These are phyloP conservation scores for Fusarium verticillioides DNA, from an alignment of 2,329 filamentous ascomycete species.

Conservation along the genomic window DNA sequence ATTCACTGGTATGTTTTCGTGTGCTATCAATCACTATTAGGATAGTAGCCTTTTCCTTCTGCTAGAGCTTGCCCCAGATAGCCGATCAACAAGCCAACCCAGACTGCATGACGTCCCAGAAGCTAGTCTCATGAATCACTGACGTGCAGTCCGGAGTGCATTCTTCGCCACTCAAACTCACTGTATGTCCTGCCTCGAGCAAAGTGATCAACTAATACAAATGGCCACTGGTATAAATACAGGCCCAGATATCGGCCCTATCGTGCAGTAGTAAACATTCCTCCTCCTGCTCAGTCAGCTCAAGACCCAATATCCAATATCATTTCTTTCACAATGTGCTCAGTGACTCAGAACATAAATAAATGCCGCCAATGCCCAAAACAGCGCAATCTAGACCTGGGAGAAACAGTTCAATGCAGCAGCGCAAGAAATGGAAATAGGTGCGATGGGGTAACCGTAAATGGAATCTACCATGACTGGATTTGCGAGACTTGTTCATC, in stretches of 20 bases:
- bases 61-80: background rate
- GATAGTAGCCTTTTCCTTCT: background rate
- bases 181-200: fast-evolving
- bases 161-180: background rate
- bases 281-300: no score
- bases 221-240: fast-evolving
- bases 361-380: background rate
- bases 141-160: fast-evolving
- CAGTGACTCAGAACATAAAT: background rate
- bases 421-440: background rate
- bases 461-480: background rate
- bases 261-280: no score
- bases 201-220: background rate
- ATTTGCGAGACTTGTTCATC: background rate
- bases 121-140: background rate
- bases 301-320: no score
- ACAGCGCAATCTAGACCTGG: background rate
- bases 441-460: background rate
- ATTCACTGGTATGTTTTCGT: background rate
- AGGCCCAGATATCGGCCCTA: fast-evolving
- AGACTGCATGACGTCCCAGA: background rate
- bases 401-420: background rate
- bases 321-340: background rate
- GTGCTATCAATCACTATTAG: background rate
- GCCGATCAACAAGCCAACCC: fast-evolving